Evolutionary conservation across 352 stramenopile species (phyloP).

Genomic region (Globisporangium orthogonon): DNA sequence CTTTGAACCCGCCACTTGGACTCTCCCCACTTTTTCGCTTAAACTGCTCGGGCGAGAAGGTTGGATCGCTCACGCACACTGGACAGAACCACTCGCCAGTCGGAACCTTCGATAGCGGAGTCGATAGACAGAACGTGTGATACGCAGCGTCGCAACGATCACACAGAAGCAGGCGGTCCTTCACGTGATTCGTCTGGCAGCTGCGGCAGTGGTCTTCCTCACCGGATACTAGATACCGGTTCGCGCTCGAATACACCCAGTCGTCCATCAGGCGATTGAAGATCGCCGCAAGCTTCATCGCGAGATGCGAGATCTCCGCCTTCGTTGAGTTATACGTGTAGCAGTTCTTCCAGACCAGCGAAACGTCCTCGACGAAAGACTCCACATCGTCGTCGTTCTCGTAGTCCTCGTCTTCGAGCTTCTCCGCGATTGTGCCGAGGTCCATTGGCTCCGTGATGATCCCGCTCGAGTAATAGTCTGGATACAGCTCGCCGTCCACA

Average conservation of each 20-base stretch:
- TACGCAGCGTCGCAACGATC: conserved; percentile 82
- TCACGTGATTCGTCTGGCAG: conserved; percentile 68
- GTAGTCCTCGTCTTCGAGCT: conserved; percentile 83
- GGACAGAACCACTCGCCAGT: conserved; percentile 77
- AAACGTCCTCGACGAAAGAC: conserved; percentile 74
- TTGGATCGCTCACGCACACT: conserved; percentile 42
- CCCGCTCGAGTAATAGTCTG: conserved; percentile 68
- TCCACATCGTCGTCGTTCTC: conserved; percentile 77
- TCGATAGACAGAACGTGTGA: conserved; percentile 74
- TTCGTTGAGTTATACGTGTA: conserved; percentile 81
- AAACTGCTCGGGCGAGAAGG: conserved; percentile 45
- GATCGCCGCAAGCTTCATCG: conserved; percentile 65
- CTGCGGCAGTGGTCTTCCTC: conserved; percentile 78
- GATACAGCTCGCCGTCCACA: conserved; percentile 77
- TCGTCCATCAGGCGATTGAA: conserved; percentile 81
- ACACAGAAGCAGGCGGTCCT: conserved; percentile 57
- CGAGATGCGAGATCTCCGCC: conserved; percentile 72
- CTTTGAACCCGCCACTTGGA: conserved; percentile 13
- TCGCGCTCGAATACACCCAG: conserved; percentile 58
- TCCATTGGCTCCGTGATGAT: conserved; percentile 80
- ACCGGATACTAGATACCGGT: conserved; percentile 42
- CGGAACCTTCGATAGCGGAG: conserved; percentile 48
- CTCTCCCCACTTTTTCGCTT: conserved; percentile 32
- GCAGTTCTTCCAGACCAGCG: conserved; percentile 83
- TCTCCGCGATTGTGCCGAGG: conserved; percentile 73